Evolutionary conservation across 2,329 filamentous ascomycete genomes (phyloP).

Genomic region (Arthrobotrys iridis): DNA sequence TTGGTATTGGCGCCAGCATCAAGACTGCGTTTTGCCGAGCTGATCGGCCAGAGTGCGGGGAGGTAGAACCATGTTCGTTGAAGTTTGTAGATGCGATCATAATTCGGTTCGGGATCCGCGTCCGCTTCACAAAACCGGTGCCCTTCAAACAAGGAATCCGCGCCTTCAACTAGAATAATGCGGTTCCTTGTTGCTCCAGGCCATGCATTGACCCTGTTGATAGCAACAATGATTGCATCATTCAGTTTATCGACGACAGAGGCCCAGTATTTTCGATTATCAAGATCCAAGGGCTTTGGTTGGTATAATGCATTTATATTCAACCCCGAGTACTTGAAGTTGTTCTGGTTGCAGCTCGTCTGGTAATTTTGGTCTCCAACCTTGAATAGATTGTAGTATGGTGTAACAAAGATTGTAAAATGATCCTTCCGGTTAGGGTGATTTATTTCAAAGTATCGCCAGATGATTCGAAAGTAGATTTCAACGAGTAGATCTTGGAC

Average conservation of each 20-base stretch:
- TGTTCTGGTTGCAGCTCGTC: background rate
- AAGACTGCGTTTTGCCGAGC: background rate
- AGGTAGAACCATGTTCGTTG: constrained; percentile 22
- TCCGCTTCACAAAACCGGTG: constrained; percentile 23
- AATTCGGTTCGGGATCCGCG: background rate
- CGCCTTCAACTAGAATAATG: background rate
- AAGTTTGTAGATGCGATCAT: background rate
- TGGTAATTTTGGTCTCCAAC: background rate
- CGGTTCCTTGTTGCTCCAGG: background rate
- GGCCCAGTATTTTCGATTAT: background rate
- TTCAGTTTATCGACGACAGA: background rate
- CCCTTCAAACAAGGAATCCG: background rate
- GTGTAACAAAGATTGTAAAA: constrained; percentile 24
- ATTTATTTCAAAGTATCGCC: background rate
- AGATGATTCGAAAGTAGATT: background rate
- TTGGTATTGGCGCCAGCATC: background rate
- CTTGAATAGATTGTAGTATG: background rate
- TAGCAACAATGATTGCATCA: background rate
- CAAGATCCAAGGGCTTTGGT: background rate
- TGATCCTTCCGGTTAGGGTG: constrained; percentile 9
- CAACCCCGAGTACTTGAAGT: constrained; percentile 6
- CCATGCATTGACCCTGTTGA: background rate
- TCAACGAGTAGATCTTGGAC: background rate
- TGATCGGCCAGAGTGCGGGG: background rate
- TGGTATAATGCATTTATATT: background rate